These are phyloP conservation scores for Globisporangium emineosum DNA, from an alignment of 352 stramenopile genomes.

Conservation along the genomic window DNA sequence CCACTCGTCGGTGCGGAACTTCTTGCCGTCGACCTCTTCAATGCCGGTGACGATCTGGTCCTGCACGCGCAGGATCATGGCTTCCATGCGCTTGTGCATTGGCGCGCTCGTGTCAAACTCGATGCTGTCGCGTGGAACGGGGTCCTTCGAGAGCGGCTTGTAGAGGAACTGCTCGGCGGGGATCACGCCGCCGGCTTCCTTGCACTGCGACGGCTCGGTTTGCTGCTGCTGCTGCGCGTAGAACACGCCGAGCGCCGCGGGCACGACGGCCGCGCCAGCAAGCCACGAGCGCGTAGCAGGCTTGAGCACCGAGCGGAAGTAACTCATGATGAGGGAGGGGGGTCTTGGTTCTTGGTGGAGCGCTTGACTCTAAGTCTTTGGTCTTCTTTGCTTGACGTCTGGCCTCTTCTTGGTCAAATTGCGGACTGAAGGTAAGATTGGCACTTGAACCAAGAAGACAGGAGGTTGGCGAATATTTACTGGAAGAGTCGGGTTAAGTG, in stretches of 20 bases:
- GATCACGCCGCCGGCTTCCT: slow-evolving; percentile 27
- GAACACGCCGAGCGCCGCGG: slow-evolving; percentile 26
- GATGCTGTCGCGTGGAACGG: slow-evolving; percentile 54
- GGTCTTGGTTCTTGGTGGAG: background rate
- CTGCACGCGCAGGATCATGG: slow-evolving; percentile 76
- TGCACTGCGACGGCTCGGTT: slow-evolving; percentile 27
- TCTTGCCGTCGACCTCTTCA: slow-evolving; percentile 90
- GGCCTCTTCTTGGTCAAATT: slow-evolving; percentile 6
- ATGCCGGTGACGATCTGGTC: slow-evolving; percentile 88
- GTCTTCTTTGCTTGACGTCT: background rate
- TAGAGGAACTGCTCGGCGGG: slow-evolving; percentile 62
- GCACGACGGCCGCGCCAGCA: slow-evolving; percentile 22
- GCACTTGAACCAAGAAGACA: background rate
- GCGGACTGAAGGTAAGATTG: background rate
- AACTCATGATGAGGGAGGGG: background rate
- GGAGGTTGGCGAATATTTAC: background rate
- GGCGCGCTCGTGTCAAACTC: slow-evolving; percentile 73
- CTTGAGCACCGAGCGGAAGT: slow-evolving; percentile 19
- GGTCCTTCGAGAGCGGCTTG: slow-evolving; percentile 57
- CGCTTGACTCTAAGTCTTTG: background rate
- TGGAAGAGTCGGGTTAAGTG: background rate
- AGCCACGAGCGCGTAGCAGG: slow-evolving; percentile 26
- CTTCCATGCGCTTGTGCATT: slow-evolving; percentile 76
- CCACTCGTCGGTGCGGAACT: slow-evolving; percentile 96
- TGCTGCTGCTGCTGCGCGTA: slow-evolving; percentile 19